These are phyloP conservation scores for Hypomontagnella monticulosa DNA, from an alignment of 495 filamentous ascomycete genomes.

Conservation along the genomic window DNA sequence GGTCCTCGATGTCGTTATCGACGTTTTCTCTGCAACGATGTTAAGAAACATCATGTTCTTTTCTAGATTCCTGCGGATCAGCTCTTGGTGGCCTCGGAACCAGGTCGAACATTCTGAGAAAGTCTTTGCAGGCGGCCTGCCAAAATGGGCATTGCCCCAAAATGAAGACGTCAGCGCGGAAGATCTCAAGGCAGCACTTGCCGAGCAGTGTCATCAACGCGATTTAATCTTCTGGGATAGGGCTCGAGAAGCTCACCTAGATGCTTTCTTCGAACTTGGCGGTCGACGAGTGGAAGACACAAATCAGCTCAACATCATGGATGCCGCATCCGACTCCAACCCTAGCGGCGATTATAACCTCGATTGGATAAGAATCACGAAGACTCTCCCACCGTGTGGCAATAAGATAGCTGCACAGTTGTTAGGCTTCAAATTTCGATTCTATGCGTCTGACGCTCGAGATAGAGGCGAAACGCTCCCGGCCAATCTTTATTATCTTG, in stretches of 20 bases:
- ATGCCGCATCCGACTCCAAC: constrained; percentile 50
- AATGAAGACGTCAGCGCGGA: constrained; percentile 69
- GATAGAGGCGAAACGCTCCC: constrained; percentile 74
- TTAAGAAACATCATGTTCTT: constrained; percentile 91
- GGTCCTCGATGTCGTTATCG: constrained; percentile 89
- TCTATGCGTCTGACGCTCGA: constrained; percentile 82
- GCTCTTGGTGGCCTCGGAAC: constrained; percentile 95
- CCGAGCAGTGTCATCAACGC: constrained; percentile 63
- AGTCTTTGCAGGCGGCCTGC: constrained; percentile 65
- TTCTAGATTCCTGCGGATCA: constrained; percentile 85
- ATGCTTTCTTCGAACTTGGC: constrained; percentile 89
- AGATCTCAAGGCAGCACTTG: constrained; percentile 49
- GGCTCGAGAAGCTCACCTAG: constrained; percentile 76
- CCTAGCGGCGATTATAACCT: constrained; percentile 53
- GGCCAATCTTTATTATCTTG: constrained; percentile 88
- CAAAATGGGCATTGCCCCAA: constrained; percentile 81
- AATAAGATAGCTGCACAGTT: constrained; percentile 93
- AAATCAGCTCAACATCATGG: constrained; percentile 58
- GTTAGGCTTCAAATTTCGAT: constrained; percentile 96
- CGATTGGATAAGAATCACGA: constrained; percentile 79
- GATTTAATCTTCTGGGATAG: constrained; percentile 84
- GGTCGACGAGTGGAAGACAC: constrained; percentile 63
- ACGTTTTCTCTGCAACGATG: constrained; percentile 86
- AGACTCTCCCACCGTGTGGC: constrained; percentile 81
- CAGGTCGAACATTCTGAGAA: constrained; percentile 47